These are phyloP conservation scores for Calendula officinalis DNA, from an alignment of 129 eudicot species.

Conservation along the genomic window DNA sequence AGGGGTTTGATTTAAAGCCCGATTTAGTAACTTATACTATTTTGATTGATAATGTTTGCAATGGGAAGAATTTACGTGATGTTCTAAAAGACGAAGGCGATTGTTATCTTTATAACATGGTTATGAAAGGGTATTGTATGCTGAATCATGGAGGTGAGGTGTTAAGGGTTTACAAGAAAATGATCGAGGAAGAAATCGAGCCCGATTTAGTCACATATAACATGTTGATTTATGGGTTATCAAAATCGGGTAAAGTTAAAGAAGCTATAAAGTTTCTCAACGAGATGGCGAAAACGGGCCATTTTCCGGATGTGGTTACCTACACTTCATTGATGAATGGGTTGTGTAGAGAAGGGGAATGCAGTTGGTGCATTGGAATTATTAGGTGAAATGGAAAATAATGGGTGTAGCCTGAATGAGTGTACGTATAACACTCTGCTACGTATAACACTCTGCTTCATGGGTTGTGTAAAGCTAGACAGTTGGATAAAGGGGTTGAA, in stretches of 20 bases:
- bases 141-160: conserved; percentile 68
- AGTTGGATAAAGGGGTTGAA: conserved; percentile 63
- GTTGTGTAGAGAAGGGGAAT: conserved; percentile 83
- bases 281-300: conserved; percentile 71
- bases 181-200: conserved; percentile 72
- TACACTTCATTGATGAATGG: conserved; percentile 98
- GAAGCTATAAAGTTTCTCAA: conserved; percentile 64
- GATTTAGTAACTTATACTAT: conserved; percentile 90
- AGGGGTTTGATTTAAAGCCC: conserved; percentile 50
- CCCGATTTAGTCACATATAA: conserved; percentile 76
- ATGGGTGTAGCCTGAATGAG: conserved; percentile 72
- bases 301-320: conserved; percentile 78
- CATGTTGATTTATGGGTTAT: conserved; percentile 80
- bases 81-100: conserved; percentile 72
- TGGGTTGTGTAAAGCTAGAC: conserved; percentile 77
- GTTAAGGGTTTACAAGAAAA: conserved; percentile 64
- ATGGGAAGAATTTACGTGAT: conserved; percentile 66
- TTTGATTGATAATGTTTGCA: conserved; percentile 90
- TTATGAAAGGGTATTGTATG: conserved; percentile 95
- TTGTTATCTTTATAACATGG: conserved; percentile 73
- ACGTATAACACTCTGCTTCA: conserved; percentile 85
- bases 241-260: conserved; percentile 78
- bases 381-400: conserved; percentile 68
- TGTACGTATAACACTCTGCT: conserved; percentile 91
- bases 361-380: conserved; percentile 65